Base-by-base conservation (phyloP, 2,329 filamentous ascomycete species). In the Penicillium sp. region DNA sequence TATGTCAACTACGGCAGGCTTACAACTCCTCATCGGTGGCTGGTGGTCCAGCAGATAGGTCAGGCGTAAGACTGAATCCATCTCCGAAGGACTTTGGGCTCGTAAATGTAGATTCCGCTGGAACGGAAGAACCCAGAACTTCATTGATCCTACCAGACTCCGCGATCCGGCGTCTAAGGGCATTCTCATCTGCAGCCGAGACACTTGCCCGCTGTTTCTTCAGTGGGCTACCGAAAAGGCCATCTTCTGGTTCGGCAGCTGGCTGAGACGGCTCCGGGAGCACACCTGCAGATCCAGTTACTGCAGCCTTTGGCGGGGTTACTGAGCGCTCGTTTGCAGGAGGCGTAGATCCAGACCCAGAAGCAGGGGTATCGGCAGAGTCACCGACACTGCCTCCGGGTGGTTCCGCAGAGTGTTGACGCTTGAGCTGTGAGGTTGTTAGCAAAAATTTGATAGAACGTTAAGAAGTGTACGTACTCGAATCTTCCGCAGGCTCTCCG, bases 401-500 rank as follows among this genome's bases (percentile, higher is more conserved):
- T 2, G 82, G 82, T 56, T 87, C 85, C 17, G 82, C 80, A 11
- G 85, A 87, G 67, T 86, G 85, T 66, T 86, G 83, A 50, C 85
- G 82, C 77, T 88, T 88, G 54, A 88, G 78, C 85, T 87, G 61
- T 58, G 43, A 26, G 35, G 50, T 51, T 36, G 45, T 60, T 57
- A 70, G 56, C 45, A 46, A 25, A 41, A 17, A 19, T 42, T 11
- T 5, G 4, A 42, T 17, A 16, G 17, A 37, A 16, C 26, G 4
- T n/a, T 12, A 4, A 2, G n/a, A 11, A 6, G 38, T 42, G 25
- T 10, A 70, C 78, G 62, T 72, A 86, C 85, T 76, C 85, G 86
- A 69, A 87, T 87, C 72, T 87, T 85, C 57, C 84, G 78, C 53
- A 88, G 80, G 47, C 84, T 84, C 63, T 87, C 84, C 7, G 82